Base-by-base conservation (phyloP, 1,284 basidiomycete genomes). In the Hortiboletus rubellus region DNA sequence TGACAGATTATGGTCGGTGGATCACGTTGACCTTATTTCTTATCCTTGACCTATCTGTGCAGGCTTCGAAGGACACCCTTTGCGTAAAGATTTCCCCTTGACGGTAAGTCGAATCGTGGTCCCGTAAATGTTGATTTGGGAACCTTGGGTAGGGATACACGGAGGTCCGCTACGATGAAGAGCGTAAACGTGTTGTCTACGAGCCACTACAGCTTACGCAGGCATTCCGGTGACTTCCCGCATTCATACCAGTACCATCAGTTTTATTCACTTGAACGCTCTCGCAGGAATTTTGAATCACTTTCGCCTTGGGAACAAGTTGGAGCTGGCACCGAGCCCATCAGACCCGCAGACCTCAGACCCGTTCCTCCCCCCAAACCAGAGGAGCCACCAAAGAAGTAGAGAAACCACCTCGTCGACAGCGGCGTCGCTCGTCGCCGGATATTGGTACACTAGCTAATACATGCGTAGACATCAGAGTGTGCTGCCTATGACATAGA, bases 201-300 rank as follows among this genome's bases (percentile, higher is more conserved):
- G 97, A 99, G 74, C 97, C 97, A 31, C 80, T 99, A 55, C 97
- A 99, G 73, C 84, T 99, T 63, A 96, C 96, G 10, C 97, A 99
- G 76, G 96, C 96, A 44, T 99, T 97, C 88, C 86, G 96, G 92
- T 94, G 64, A 60, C 79, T 12, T 24, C 37, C 41, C 44, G 17
- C 46, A 34, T 30, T 55, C 37, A 5, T 43, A 36, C 42, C 52
- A 22, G 15, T 45, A 10, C 22, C 36, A 17, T 47, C 38, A 11
- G 22, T 47, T 30, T 52, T 40, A 42, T 57, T 57, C 34, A 52
- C 54, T 15, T 51, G 41, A 40, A 58, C 22, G 27, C 49, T 59
- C 41, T 22, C 18, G 37, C 62, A 94, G 93, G 56, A 98, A 98
- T 82, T 98, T 98, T 73, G 94, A 95, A 69, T 87, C 93, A 17